Conservation (phyloP, 352 stramenopile genomes). For the Phytophthora melonis region DNA sequence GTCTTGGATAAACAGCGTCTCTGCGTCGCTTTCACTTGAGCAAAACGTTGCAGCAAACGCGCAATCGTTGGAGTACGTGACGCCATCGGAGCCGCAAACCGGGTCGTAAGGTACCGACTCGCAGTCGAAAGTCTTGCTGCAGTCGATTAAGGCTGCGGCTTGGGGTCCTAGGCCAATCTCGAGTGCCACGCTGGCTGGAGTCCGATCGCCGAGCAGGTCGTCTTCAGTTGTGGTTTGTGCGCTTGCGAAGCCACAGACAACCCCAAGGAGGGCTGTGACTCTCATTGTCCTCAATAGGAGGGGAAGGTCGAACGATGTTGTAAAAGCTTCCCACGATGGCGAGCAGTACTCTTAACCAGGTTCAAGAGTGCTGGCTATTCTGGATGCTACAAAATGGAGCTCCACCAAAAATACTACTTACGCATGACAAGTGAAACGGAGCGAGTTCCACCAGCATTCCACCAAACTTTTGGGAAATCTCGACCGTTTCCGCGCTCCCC, state of each 20-base stretch:
- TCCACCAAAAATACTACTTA: background rate
- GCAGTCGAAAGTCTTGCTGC: slow-evolving; percentile 23
- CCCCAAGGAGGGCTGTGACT: slow-evolving; percentile 2
- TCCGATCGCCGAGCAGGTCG: background rate
- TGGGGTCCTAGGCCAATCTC: slow-evolving; percentile 14
- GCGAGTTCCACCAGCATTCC: background rate
- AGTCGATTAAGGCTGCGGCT: slow-evolving; percentile 25
- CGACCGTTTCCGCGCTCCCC: background rate
- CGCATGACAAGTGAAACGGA: background rate
- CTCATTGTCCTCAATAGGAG: slow-evolving; percentile 1
- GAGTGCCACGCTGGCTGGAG: background rate
- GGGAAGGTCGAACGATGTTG: background rate
- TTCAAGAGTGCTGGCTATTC: background rate
- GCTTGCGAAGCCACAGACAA: background rate
- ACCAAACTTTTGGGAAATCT: background rate
- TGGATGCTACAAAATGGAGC: background rate
- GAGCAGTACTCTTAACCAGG: background rate
- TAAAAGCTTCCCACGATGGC: background rate
- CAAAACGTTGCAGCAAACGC: slow-evolving; percentile 34
- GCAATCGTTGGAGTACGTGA: slow-evolving; percentile 58
- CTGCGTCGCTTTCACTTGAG: background rate
- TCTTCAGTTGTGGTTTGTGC: slow-evolving; percentile 14
- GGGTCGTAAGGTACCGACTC: slow-evolving; percentile 24
- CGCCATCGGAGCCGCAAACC: slow-evolving; percentile 49
- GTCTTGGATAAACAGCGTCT: slow-evolving; percentile 31